Evolutionary conservation across 352 stramenopile species (phyloP), one percentile per base, ranked within the genome.

Genomic region (Pythium guiyangense): DNA sequence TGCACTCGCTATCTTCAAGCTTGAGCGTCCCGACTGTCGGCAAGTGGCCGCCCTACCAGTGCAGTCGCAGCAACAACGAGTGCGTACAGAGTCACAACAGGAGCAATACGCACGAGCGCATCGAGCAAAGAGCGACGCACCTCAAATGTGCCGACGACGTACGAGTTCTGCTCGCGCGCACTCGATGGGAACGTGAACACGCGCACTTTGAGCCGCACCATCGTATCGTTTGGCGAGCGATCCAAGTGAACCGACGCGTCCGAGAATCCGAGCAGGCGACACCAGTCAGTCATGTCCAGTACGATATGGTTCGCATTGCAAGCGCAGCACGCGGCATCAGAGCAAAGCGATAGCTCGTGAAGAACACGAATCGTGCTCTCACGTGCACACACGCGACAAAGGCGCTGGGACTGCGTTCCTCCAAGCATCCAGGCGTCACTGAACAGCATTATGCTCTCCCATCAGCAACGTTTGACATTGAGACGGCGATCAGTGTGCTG

Each of bases 401-500:
- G n/a, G n/a, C n/a, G n/a, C n/a, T n/a, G n/a, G n/a, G n/a, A n/a
- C n/a, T n/a, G n/a, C n/a, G n/a, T n/a, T n/a, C n/a, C n/a, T n/a
- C n/a, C n/a, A n/a, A n/a, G n/a, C n/a, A n/a, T n/a, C n/a, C n/a
- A n/a, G n/a, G n/a, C n/a, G n/a, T n/a, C n/a, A n/a, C n/a, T n/a
- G n/a, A n/a, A n/a, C n/a, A n/a, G n/a, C n/a, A n/a, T n/a, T n/a
- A n/a, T n/a, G n/a, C n/a, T n/a, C n/a, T n/a, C n/a, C n/a, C n/a
- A n/a, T n/a, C n/a, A n/a, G n/a, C n/a, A n/a, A n/a, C n/a, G n/a
- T 96, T 97, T 51, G 90, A 97, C 57, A 80, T 97, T 12, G 84
- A 96, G 60, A 96, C 89, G n/a, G 92, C 92, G 3, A 92, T 98
- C 22, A 94, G 83, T 14, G 92, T 97, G 35, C 52, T 98, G 52